A percentile compares a stretch with the other conserved stretches of the same genome.
phyloP scores from a whole-genome alignment of 2,329 filamentous ascomycete genomes.

The Hypoxylon sp. region DNA sequence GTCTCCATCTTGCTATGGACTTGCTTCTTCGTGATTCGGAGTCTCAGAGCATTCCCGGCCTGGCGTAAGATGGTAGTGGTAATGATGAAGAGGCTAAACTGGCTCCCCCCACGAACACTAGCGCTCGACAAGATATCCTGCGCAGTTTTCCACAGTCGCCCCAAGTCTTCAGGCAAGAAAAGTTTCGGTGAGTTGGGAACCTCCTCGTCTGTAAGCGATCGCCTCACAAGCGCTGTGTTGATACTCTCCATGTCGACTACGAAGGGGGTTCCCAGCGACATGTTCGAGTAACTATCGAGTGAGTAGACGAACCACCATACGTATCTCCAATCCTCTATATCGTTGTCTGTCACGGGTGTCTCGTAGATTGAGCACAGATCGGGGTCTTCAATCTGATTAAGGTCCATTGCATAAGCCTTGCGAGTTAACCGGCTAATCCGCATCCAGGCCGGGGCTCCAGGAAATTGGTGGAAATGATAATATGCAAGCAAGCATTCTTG shows the following conservation, averaged over 20 bases:
- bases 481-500: conserved; percentile 48
- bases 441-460: conserved; percentile 47
- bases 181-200: conserved; percentile 26
- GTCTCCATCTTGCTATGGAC: conserved; percentile 17
- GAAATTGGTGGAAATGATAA: conserved; percentile 50
- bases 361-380: conserved; percentile 41
- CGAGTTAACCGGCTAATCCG: conserved; percentile 46
- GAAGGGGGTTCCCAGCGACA: conserved; percentile 42
- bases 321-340: conserved; percentile 48
- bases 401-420: conserved; percentile 46
- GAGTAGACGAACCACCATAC: conserved; percentile 51
- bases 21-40: conserved; percentile 34
- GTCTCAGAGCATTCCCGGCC: conserved; percentile 37
- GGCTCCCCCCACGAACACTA: conserved; percentile 24
- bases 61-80: conserved; percentile 42
- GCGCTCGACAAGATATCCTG: conserved; percentile 35
- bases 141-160: conserved; percentile 38
- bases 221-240: conserved; percentile 42
- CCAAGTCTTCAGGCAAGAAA: conserved; percentile 40
- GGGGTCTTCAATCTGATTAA: conserved; percentile 48
- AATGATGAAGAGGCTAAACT: conserved; percentile 44
- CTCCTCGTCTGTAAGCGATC: conserved; percentile 17
- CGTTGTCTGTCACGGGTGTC: conserved; percentile 35
- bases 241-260: conserved; percentile 43
- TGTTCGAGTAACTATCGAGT: conserved; percentile 49